Base-by-base conservation (phyloP, 2,329 filamentous ascomycete species). In the Trichophyton benhamiae region DNA sequence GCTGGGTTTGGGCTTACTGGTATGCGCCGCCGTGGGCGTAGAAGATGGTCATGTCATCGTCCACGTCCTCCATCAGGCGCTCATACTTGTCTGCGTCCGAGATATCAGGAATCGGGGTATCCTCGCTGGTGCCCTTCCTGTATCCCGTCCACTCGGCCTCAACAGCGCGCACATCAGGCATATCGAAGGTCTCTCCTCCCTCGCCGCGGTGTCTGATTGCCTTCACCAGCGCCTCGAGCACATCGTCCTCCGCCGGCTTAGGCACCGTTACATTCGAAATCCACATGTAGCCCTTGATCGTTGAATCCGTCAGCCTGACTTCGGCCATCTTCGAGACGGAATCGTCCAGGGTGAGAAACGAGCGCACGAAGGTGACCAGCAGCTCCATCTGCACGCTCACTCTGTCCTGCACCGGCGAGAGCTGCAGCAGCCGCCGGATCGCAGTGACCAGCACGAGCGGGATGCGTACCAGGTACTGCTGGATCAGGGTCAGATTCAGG, bases 211-310 rank as follows among this genome's bases (percentile, higher is more conserved):
- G 66, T 57, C 75, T 70, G 48, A 78, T 74, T 9, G 74, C 75
- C 49, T 68, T 67, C 6, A 74, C 58, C 15, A 79, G 67, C 1
- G 73, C 72, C 30, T 72, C 68, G 55, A 71, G 70, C 8, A 76
- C 71, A 52, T 72, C 72, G 77, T 82, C 62, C 55, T 74, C 79
- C 0, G 82, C 77, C 0, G 86, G 87, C 1, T 76, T 75, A 0
- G 83, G 82, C 15, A 89, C 76, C 0, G 80, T 82, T 48, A 88
- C 85, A 60, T 83, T 87, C 67, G 85, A 86, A 25, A 95, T 80
- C 91, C 91, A 96, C 65, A 94, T 84, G 52, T 82, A 83, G 2
- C 90, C 90, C 70, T 89, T 91, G 69, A 95, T 78, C 0, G 83
- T 84, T 0, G 81, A 81, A 60, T 88, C 87, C 62, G 78, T 82